Evolutionary conservation across 305 asterid genomes (phyloP).

Genomic region (Salvia sclarea): DNA sequence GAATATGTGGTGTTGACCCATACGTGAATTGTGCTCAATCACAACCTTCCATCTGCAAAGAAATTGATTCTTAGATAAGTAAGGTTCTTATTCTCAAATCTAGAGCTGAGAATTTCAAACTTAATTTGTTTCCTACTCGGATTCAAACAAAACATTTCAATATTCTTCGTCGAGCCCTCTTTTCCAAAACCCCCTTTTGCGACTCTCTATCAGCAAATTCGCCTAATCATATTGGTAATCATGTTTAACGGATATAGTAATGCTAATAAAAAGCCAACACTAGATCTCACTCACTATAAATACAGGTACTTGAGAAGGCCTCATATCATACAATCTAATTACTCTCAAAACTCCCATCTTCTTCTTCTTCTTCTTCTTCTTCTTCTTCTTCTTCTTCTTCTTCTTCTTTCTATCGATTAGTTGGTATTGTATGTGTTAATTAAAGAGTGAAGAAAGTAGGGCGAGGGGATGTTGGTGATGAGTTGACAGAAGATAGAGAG

Average conservation of each 20-base stretch:
- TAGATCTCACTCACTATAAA: constrained; percentile 33
- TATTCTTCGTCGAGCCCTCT: constrained; percentile 25
- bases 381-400: background rate
- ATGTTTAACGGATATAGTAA: constrained; percentile 30
- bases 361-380: background rate
- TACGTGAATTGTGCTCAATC: constrained; percentile 34
- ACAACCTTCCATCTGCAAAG: constrained; percentile 33
- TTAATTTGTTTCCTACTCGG: background rate
- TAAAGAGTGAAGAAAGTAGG: constrained; percentile 22
- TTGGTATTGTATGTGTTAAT: background rate
- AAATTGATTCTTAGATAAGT: constrained; percentile 27
- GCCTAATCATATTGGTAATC: background rate
- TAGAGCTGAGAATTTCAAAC: constrained; percentile 5
- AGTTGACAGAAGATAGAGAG: constrained; percentile 69
- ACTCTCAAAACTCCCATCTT: background rate
- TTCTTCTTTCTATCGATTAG: too few species aligned
- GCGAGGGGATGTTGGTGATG: constrained; percentile 44
- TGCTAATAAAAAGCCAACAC: constrained; percentile 25
- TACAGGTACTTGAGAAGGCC: constrained; percentile 30
- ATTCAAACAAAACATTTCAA: constrained; percentile 10
- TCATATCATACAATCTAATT: constrained; percentile 25
- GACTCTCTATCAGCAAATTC: background rate
- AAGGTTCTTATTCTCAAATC: constrained; percentile 39
- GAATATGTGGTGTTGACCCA: constrained; percentile 31
- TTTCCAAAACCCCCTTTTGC: background rate